Evolutionary conservation across 345 rosid species (phyloP), one percentile per base, ranked within the genome.

Genomic region (Excoecaria agallocha): DNA sequence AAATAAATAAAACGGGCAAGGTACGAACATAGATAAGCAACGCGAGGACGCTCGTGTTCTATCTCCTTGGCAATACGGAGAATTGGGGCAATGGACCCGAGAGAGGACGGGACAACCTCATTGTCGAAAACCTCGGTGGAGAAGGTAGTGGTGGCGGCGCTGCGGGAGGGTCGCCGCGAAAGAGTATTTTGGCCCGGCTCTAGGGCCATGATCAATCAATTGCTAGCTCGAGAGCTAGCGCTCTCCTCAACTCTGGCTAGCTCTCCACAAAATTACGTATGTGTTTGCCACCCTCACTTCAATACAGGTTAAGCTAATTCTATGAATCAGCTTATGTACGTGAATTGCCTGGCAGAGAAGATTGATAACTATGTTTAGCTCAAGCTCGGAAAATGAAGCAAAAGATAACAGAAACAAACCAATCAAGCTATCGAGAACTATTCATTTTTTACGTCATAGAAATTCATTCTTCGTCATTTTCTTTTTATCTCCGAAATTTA

Each of bases 11-110:
- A 35, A 37, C 15, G 0, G 20, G 22, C 11, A 71, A 17, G n/a
- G 37, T 24, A 66, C 89, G 64, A 84, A 95, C 98, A 95, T 68
- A 95, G 95, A 77, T 95, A 95, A 63, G 99, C 91, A 20, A 95
- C 99, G 51, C 99, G 98, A 78, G 99, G 99, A 25, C 98, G 99
- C 75, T 91, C 97, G 37, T 85, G 84, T 73, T 93, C 91, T 80
- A 95, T 91, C 87, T 93, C 98, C 7, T 86, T 87, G 55, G 97
- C 97, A 48, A 91, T 83, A 61, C 96, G 99, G 61, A 93, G 94
- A 68, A 93, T 86, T 20, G 96, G 96, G 59, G 90, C 88, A 64
- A 95, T 90, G 83, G 88, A 86, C 76, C 90, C 86, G 56, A 95
- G 90, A 24, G 99, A 93, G 39, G 93, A 88, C 3, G 98, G 98